Evolutionary conservation across 176 grass and related monocot genomes (phyloP).

Genomic region (Juncus inflexus): DNA sequence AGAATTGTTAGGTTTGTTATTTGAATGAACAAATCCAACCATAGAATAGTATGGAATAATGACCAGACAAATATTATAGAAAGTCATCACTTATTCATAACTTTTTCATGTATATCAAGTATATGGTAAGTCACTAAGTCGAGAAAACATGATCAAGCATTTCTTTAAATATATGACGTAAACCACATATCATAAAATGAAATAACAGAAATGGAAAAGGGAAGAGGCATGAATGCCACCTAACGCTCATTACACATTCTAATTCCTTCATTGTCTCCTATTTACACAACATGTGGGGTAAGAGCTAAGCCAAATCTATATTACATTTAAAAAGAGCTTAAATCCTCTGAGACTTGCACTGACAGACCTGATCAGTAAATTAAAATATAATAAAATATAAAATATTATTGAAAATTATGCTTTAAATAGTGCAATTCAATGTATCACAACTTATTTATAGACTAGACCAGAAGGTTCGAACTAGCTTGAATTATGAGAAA

Average conservation of each 20-base stretch:
- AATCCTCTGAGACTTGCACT: neutral
- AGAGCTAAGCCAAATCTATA: neutral
- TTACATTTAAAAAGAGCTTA: neutral
- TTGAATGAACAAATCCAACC: too few species aligned
- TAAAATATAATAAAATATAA: too few species aligned
- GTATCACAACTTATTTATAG: too few species aligned
- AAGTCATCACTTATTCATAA: neutral
- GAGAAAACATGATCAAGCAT: neutral
- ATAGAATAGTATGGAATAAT: neutral
- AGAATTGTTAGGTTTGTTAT: too few species aligned
- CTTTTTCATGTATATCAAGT: neutral
- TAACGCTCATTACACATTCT: conserved; percentile 14
- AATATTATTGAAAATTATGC: too few species aligned
- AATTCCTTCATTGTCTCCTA: conserved; percentile 16
- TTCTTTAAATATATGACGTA: too few species aligned
- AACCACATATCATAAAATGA: neutral
- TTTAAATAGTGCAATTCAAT: too few species aligned
- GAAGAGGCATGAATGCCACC: conserved; percentile 15
- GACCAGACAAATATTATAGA: neutral
- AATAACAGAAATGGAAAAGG: neutral
- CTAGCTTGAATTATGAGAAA: too few species aligned
- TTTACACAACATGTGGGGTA: conserved; percentile 16
- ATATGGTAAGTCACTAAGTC: neutral
- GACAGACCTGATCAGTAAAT: conserved; percentile 5
- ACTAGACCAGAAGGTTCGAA: too few species aligned